Percentiles rank a stretch among this genome's conserved stretches.
Conservation (phyloP, 192 early-diverging fungal genomes). For the Dissophora ornata region DNA sequence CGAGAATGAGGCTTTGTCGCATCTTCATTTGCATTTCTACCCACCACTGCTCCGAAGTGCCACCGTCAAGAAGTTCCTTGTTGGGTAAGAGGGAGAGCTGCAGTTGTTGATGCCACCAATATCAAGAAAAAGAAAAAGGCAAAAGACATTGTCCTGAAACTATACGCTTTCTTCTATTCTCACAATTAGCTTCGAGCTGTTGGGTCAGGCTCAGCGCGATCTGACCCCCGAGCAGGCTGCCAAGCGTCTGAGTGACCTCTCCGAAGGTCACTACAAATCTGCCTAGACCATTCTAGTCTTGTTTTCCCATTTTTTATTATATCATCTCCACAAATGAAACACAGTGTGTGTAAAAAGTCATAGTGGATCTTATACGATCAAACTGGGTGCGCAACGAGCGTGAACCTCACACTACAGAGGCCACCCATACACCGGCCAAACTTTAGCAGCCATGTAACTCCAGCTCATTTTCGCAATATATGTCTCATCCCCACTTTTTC, state of each 20-base stretch:
- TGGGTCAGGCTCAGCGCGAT: conserved; percentile 94
- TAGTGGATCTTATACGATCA: too few relatives aligned
- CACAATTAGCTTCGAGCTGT: conserved; percentile 85
- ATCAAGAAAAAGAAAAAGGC: conserved; percentile 3
- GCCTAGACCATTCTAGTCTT: background rate
- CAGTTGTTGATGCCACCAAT: background rate
- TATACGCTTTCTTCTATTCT: too few relatives aligned
- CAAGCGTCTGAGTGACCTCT: conserved; percentile 69
- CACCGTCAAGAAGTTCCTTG: conserved; percentile 94
- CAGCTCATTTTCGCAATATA: too few relatives aligned
- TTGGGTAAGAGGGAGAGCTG: conserved; percentile 71
- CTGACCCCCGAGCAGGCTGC: conserved; percentile 95
- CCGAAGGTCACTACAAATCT: conserved; percentile 69
- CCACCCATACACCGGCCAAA: too few relatives aligned
- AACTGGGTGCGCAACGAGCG: too few relatives aligned
- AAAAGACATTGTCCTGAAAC: background rate
- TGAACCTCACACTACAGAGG: too few relatives aligned
- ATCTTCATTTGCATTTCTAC: conserved; percentile 96
- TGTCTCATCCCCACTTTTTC: too few relatives aligned
- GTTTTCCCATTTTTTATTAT: background rate
- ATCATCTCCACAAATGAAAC: too few relatives aligned
- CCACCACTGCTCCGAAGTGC: conserved; percentile 92
- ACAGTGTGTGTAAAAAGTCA: too few relatives aligned
- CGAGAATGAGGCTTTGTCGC: conserved; percentile 64
- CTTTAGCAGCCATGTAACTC: too few relatives aligned